Conservation (phyloP, 202 grass and related monocot species). For the Alloteropsis angusta region DNA sequence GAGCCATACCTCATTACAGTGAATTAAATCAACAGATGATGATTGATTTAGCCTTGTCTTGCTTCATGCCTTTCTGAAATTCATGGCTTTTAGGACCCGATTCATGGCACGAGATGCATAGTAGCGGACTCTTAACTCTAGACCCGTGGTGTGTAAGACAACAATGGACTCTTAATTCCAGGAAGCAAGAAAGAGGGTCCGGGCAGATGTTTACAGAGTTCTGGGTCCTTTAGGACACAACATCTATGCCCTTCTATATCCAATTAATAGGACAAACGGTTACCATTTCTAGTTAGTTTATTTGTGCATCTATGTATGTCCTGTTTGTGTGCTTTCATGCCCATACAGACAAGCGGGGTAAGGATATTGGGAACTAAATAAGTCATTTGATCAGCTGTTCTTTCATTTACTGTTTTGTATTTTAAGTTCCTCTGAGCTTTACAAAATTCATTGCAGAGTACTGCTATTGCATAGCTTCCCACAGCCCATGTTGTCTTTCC, state of each 20-base stretch:
- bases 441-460: background rate
- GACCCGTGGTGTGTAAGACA: no score
- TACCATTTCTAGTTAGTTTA: background rate
- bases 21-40: background rate
- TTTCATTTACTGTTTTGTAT: background rate
- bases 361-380: background rate
- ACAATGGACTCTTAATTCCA: no score
- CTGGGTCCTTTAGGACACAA: background rate
- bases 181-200: background rate
- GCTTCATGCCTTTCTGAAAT: background rate
- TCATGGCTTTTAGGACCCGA: background rate
- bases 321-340: background rate
- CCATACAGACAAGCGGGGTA: background rate
- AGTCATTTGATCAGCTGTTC: background rate
- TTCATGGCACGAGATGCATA: conserved; percentile 5
- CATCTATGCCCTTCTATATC: background rate
- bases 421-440: background rate
- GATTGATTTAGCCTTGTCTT: background rate
- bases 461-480: background rate
- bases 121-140: background rate
- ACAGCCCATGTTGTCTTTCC: background rate
- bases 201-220: background rate
- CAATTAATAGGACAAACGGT: background rate
- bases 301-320: background rate
- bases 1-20: background rate